Conservation (phyloP, 768 basidiomycete species). For the Asterophora lycoperdoides region DNA sequence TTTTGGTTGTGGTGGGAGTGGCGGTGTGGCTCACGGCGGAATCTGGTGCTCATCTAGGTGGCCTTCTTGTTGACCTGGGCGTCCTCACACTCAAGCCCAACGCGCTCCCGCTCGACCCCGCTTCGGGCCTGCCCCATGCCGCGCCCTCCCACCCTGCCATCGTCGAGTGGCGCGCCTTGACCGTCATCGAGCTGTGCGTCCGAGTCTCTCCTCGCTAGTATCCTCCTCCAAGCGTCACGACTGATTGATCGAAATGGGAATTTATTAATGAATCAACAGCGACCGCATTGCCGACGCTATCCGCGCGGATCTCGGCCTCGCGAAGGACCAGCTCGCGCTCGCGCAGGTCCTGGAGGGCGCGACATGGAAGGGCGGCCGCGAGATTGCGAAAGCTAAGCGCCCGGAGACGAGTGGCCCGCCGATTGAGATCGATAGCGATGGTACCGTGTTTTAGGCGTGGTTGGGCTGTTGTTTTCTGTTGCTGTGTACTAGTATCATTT, state of each 20-base stretch:
- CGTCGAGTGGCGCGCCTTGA: conserved; percentile 95
- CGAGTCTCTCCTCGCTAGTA: neutral
- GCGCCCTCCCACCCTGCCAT: conserved; percentile 83
- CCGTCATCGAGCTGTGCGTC: conserved; percentile 84
- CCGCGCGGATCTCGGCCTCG: conserved; percentile 51
- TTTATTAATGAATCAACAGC: no score
- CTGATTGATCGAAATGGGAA: no score
- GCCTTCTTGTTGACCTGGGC: conserved; percentile 80
- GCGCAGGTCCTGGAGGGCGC: conserved; percentile 92
- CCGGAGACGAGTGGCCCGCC: conserved; percentile 77
- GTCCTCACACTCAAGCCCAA: conserved; percentile 65
- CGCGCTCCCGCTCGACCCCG: conserved; percentile 46
- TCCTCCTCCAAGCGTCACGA: neutral
- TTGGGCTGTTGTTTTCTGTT: neutral
- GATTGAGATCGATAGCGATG: conserved; percentile 82
- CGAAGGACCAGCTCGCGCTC: conserved; percentile 54
- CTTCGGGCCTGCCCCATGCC: conserved; percentile 56
- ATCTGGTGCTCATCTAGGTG: conserved; percentile 51
- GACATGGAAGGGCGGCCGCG: conserved; percentile 95
- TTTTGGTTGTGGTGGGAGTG: no score
- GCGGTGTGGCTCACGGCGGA: no score
- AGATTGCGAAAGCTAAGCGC: conserved; percentile 79
- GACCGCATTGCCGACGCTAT: conserved; percentile 77
- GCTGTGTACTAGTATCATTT: no score
- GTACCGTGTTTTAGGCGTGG: conserved; percentile 63